Conservation (phyloP, 2,329 filamentous ascomycete genomes). For the Aspergillus niger region DNA sequence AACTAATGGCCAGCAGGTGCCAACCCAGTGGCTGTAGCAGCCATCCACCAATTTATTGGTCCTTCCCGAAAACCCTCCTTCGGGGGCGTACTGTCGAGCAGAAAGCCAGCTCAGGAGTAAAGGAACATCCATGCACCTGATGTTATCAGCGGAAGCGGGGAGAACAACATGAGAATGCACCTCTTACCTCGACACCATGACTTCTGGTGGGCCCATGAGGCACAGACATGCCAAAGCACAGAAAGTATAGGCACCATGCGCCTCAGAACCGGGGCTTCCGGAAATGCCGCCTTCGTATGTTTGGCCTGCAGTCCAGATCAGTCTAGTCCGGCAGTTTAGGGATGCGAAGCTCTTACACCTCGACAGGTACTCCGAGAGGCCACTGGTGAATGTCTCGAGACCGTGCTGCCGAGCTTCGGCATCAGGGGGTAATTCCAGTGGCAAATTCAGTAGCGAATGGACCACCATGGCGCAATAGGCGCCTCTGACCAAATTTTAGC, state of each 20-base stretch:
- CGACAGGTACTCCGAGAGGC: constrained; percentile 76
- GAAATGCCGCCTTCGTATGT: constrained; percentile 95
- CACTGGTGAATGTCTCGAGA: constrained; percentile 66
- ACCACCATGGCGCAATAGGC: constrained; percentile 89
- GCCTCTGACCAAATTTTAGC: constrained; percentile 58
- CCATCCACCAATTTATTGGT: constrained; percentile 98
- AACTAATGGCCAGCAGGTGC: constrained; percentile 88
- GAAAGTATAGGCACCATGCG: constrained; percentile 95
- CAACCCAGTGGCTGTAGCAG: constrained; percentile 98
- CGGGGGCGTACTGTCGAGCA: constrained; percentile 82
- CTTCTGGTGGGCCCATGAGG: constrained; percentile 77
- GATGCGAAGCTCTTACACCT: constrained; percentile 62
- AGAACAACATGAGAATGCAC: not conserved
- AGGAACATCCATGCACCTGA: constrained; percentile 73
- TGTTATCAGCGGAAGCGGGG: constrained; percentile 19
- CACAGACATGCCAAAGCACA: constrained; percentile 87
- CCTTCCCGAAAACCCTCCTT: constrained; percentile 88
- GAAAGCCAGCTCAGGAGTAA: constrained; percentile 84
- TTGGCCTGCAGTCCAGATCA: constrained; percentile 62
- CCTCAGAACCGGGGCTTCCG: constrained; percentile 80
- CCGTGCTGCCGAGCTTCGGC: constrained; percentile 68
- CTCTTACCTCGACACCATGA: constrained; percentile 70
- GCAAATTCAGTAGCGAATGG: constrained; percentile 79
- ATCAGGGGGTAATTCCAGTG: constrained; percentile 73
- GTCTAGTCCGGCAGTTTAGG: constrained; percentile 3